Conservation (phyloP, 2,329 filamentous ascomycete genomes). For the Fusarium sp. region DNA sequence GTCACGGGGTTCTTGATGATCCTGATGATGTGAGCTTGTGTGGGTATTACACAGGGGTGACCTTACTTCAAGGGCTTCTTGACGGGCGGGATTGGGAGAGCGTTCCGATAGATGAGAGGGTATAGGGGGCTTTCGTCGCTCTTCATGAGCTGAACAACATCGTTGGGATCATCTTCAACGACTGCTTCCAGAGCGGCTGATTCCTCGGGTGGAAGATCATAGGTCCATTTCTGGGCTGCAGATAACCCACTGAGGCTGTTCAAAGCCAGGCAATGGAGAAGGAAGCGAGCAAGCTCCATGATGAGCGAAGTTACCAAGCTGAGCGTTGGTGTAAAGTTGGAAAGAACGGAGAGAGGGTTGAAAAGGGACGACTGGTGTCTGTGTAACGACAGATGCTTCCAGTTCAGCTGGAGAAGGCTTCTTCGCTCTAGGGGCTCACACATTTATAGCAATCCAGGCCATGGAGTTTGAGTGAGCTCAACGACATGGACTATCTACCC, state of each 20-base stretch:
- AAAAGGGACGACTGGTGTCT: not conserved
- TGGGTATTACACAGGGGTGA: not conserved
- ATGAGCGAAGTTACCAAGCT: not conserved
- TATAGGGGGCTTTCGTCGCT: slow-evolving; percentile 3
- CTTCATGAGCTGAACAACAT: not conserved
- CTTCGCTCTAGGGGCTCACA: not conserved
- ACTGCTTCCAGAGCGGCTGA: not conserved
- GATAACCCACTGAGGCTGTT: not conserved
- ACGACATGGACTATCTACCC: not conserved
- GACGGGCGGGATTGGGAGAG: slow-evolving; percentile 59
- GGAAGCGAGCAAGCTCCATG: slow-evolving; percentile 7
- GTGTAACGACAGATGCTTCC: not conserved
- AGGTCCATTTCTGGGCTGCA: slow-evolving; percentile 7
- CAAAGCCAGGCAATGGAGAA: not conserved
- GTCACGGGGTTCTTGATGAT: slow-evolving; percentile 52
- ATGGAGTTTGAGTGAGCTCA: not conserved
- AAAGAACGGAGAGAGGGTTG: not conserved
- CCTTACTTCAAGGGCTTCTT: slow-evolving; percentile 56
- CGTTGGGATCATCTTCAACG: slow-evolving; percentile 1
- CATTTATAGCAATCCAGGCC: not conserved
- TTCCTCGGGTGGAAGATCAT: slow-evolving; percentile 10
- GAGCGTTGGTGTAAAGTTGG: not conserved
- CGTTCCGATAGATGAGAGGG: slow-evolving; percentile 28
- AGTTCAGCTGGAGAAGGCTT: not conserved
- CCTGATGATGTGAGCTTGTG: slow-evolving; percentile 25